Conservation (phyloP, 208 protist genomes). For the Entamoeba moshkovskii region DNA sequence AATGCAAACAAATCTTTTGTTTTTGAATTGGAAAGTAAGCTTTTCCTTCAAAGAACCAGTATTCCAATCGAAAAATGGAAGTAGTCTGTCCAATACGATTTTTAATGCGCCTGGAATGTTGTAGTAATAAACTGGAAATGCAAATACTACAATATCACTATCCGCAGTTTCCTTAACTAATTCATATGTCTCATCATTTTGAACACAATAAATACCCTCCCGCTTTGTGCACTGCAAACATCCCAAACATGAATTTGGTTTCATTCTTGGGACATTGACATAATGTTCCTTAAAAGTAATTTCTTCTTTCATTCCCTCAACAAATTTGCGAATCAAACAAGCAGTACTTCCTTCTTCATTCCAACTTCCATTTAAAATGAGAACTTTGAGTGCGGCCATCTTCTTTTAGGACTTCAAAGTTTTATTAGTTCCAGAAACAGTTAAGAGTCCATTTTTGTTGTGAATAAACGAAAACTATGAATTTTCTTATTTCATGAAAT, state of each 20-base stretch:
- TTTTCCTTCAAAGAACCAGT: no score
- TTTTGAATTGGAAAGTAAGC: no score
- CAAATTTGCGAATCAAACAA: background rate
- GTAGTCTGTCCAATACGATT: background rate
- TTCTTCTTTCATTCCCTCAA: background rate
- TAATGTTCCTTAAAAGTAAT: background rate
- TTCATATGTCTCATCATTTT: background rate
- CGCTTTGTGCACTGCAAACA: background rate
- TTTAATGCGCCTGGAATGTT: background rate
- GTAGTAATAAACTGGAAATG: background rate
- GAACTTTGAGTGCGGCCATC: background rate
- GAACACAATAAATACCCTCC: background rate
- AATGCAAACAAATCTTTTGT: no score
- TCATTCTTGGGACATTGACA: background rate
- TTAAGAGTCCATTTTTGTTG: no score
- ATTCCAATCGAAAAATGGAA: background rate
- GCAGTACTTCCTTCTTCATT: background rate
- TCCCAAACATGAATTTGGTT: background rate
- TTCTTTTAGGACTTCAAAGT: no score
- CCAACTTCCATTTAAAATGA: background rate
- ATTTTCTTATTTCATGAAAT: no score
- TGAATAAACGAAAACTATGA: no score
- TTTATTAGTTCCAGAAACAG: no score
- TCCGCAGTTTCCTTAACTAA: background rate
- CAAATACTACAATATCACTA: background rate